Conservation (phyloP, 2,329 filamentous ascomycete genomes). For the Arthrobotrys iridis region DNA sequence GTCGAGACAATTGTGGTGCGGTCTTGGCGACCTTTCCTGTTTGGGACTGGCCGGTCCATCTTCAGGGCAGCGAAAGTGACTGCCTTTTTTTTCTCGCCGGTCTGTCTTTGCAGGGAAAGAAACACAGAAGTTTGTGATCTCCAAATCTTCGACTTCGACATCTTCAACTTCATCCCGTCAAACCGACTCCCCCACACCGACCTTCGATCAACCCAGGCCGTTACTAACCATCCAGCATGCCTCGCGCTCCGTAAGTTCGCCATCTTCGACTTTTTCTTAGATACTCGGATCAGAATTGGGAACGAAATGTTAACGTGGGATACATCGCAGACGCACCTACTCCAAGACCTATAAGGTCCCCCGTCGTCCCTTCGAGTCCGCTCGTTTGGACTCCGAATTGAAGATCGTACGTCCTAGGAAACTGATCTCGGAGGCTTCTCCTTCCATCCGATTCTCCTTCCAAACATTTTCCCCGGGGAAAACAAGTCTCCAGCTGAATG, state of each 20-base stretch:
- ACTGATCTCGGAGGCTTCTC: slow-evolving; percentile 16
- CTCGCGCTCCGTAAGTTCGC: slow-evolving; percentile 53
- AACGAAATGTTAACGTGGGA: slow-evolving; percentile 19
- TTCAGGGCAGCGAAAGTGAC: slow-evolving; percentile 53
- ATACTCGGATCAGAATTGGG: too few relatives aligned
- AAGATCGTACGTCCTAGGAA: slow-evolving; percentile 73
- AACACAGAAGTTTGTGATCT: slow-evolving; percentile 22
- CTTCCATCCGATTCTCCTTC: background rate
- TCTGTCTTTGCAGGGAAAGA: too few relatives aligned
- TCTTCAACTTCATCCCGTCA: slow-evolving; percentile 18
- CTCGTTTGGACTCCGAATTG: slow-evolving; percentile 99
- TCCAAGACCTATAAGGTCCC: slow-evolving; percentile 93
- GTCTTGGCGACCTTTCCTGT: slow-evolving; percentile 29
- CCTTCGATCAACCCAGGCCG: slow-evolving; percentile 5
- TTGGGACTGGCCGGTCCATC: background rate
- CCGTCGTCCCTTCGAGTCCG: slow-evolving; percentile 84
- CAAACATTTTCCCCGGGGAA: too few relatives aligned
- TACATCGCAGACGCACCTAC: slow-evolving; percentile 66
- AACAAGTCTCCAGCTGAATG: background rate
- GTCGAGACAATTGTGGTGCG: slow-evolving; percentile 34
- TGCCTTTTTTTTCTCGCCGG: slow-evolving; percentile 26
- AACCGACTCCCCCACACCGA: slow-evolving; percentile 13
- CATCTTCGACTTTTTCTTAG: background rate
- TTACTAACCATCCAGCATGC: slow-evolving; percentile 48
- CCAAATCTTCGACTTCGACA: slow-evolving; percentile 8